Conservation (phyloP, 352 stramenopile species). For the Globisporangium spiculum region DNA sequence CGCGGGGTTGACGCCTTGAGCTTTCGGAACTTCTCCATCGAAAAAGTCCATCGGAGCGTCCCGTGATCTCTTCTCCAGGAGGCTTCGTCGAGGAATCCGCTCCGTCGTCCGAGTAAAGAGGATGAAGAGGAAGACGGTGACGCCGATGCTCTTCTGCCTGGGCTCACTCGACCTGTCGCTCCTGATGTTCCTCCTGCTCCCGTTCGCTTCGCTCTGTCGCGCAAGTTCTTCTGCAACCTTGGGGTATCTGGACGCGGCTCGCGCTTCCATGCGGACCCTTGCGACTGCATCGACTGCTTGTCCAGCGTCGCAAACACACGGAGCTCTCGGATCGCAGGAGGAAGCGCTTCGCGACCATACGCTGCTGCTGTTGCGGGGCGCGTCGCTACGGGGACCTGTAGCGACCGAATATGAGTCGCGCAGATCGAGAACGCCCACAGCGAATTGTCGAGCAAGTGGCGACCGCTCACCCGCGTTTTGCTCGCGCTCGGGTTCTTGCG, state of each 20-base stretch:
- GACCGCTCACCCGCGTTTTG: constrained; percentile 10
- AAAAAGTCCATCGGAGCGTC: constrained; percentile 54
- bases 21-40: constrained; percentile 54
- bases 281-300: constrained; percentile 50
- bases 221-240: constrained; percentile 3
- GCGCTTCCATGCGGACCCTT: constrained; percentile 49
- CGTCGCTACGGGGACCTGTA: constrained; percentile 40
- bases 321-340: constrained; percentile 42
- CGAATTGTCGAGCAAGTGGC: constrained; percentile 37
- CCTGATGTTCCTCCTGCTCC: neutral
- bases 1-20: constrained; percentile 65
- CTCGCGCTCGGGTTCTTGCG: constrained; percentile 7
- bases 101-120: constrained; percentile 21
- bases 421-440: constrained; percentile 46
- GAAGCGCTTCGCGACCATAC: no score
- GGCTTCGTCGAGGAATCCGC: constrained; percentile 52
- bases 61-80: constrained; percentile 48
- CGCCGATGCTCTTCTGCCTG: neutral
- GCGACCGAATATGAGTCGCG: constrained; percentile 35
- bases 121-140: neutral
- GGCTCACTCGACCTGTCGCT: neutral
- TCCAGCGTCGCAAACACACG: constrained; percentile 54
- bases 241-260: constrained; percentile 22
- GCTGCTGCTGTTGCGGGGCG: constrained; percentile 7
- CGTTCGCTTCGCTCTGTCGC: neutral